A percentile compares a stretch with the other conserved stretches of the same genome.
Conservation (phyloP, 495 filamentous ascomycete species). For the Talaromyces adpressus region DNA sequence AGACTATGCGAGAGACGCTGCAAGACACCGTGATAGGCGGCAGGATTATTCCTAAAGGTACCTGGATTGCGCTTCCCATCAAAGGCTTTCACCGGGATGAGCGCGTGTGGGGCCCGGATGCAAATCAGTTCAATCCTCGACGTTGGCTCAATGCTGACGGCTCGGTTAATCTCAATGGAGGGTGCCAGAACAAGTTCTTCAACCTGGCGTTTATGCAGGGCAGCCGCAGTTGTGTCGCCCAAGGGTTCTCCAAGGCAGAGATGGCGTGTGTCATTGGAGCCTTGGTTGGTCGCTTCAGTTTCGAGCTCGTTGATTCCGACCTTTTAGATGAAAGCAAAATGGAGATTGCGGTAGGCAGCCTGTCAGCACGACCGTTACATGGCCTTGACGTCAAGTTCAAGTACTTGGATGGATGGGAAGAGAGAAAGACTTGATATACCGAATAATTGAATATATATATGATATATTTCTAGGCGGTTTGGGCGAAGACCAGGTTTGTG, state of each 20-base stretch:
- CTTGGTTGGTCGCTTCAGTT: not conserved
- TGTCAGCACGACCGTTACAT: not conserved
- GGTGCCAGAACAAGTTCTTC: constrained; percentile 15
- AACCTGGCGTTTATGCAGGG: constrained; percentile 22
- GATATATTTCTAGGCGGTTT: not conserved
- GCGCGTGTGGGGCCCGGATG: constrained; percentile 53
- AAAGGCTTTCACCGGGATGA: constrained; percentile 37
- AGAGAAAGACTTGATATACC: too few relatives aligned
- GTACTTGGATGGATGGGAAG: not conserved
- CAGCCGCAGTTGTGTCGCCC: constrained; percentile 20
- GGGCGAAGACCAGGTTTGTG: too few relatives aligned
- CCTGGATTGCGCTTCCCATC: constrained; percentile 22
- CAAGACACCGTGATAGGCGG: constrained; percentile 22
- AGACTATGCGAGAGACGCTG: constrained; percentile 20
- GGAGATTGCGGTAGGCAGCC: not conserved
- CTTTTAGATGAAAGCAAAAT: not conserved
- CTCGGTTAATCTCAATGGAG: constrained; percentile 10
- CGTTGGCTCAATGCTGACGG: constrained; percentile 47
- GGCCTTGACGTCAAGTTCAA: not conserved
- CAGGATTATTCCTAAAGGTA: constrained; percentile 21
- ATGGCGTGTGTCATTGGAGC: constrained; percentile 9
- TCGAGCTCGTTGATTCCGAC: not conserved
- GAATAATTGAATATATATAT: not conserved
- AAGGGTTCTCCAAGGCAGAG: constrained; percentile 16
- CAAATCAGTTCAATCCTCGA: constrained; percentile 55